Evolutionary conservation across 176 grass and related monocot species (phyloP).

Genomic region (Alopecurus myosuroides): DNA sequence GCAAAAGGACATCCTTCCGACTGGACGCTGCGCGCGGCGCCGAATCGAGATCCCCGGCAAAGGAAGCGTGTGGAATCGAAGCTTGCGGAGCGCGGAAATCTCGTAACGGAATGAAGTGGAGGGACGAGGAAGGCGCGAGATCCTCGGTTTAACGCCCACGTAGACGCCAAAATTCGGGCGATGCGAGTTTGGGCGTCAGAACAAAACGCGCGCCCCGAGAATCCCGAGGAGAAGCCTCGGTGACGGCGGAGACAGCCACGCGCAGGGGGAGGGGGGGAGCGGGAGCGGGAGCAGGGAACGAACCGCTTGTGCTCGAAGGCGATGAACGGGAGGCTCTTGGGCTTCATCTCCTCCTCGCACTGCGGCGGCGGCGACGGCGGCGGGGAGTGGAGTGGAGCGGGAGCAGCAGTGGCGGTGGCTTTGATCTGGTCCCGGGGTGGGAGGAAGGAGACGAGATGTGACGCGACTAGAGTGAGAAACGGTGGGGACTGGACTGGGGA

Average conservation of each 20-base stretch:
- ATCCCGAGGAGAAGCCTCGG: neutral
- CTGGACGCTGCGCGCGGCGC: neutral
- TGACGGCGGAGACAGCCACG: neutral
- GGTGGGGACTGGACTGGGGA: slow-evolving; percentile 18
- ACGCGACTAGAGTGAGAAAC: slow-evolving; percentile 8
- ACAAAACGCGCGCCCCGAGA: neutral
- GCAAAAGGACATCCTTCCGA: neutral
- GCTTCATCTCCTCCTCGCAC: slow-evolving; percentile 48
- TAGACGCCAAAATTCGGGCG: neutral
- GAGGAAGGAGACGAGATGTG: neutral
- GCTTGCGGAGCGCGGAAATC: neutral
- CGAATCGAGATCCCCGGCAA: slow-evolving; percentile 34
- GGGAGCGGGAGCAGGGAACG: neutral
- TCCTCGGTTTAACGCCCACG: neutral
- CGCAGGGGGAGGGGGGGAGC: neutral
- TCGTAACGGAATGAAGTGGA: neutral
- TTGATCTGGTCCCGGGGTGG: slow-evolving; percentile 22
- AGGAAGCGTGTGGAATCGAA: neutral
- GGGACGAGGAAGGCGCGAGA: neutral
- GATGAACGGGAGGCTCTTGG: slow-evolving; percentile 83
- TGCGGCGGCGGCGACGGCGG: neutral
- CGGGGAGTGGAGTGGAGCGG: neutral
- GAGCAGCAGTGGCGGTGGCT: neutral
- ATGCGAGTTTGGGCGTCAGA: neutral
- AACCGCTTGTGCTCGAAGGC: slow-evolving; percentile 91